Conservation (phyloP, 306 rosid genomes). For the Fragaria nilgerrensis region DNA sequence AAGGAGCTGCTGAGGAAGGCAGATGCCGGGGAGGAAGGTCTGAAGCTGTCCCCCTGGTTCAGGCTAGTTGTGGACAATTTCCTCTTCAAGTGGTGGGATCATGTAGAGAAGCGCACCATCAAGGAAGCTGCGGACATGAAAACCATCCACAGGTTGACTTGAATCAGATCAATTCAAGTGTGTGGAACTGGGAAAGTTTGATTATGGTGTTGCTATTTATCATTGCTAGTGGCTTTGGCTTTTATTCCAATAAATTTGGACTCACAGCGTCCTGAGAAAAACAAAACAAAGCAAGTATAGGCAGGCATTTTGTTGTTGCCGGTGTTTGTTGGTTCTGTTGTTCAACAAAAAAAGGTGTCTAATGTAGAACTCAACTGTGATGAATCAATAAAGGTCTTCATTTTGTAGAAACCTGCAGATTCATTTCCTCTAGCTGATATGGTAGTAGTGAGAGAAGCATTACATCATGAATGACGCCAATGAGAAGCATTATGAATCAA, state of each 20-base stretch:
- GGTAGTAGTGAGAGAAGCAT: not conserved
- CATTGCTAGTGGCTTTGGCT: not conserved
- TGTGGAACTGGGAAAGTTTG: not conserved
- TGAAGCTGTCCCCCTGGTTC: conserved; percentile 99
- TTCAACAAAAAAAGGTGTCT: not conserved
- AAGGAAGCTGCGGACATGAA: conserved; percentile 78
- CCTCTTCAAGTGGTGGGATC: conserved; percentile 98
- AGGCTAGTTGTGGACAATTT: conserved; percentile 94
- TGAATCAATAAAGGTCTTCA: not conserved
- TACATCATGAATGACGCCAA: not conserved
- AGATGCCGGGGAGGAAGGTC: conserved; percentile 87
- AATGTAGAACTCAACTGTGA: not conserved
- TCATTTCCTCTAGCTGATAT: not conserved
- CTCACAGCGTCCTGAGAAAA: not conserved
- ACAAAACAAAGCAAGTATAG: not conserved
- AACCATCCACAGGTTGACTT: conserved; percentile 83
- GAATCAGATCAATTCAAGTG: not conserved
- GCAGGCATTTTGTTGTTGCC: conserved; percentile 1
- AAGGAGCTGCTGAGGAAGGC: conserved; percentile 90
- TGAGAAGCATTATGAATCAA: not conserved
- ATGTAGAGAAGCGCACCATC: conserved; percentile 69
- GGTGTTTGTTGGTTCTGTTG: not conserved
- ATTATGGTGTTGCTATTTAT: not conserved
- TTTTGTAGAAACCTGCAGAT: conserved; percentile 1
- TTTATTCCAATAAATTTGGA: conserved; percentile 35